Evolutionary conservation across 495 filamentous ascomycete genomes (phyloP).

Genomic region (Aspergillus baeticus): DNA sequence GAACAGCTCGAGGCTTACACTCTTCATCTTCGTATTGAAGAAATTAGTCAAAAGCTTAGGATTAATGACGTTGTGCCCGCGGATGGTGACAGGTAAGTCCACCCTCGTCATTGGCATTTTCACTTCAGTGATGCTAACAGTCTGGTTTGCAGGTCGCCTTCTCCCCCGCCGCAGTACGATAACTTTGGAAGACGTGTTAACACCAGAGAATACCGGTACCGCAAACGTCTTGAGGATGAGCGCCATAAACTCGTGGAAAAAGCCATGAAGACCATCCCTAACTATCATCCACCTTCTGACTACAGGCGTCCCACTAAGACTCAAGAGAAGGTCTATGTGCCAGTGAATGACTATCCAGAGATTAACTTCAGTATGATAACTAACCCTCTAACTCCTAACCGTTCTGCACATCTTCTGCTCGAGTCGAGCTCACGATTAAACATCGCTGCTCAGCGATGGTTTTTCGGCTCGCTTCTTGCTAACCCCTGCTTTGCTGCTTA

Average conservation of each 20-base stretch:
- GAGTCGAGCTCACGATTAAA: slow-evolving; percentile 44
- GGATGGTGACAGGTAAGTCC: slow-evolving; percentile 78
- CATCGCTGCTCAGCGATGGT: slow-evolving; percentile 33
- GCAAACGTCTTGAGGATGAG: slow-evolving; percentile 96
- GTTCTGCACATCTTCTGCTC: slow-evolving; percentile 51
- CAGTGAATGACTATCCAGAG: slow-evolving; percentile 99
- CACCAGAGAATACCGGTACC: slow-evolving; percentile 94
- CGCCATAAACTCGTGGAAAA: slow-evolving; percentile 97
- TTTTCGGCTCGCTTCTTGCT: slow-evolving; percentile 55
- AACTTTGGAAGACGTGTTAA: slow-evolving; percentile 98
- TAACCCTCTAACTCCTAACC: slow-evolving; percentile 94
- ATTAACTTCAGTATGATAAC: slow-evolving; percentile 99
- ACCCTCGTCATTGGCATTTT: neutral
- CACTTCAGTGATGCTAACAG: slow-evolving; percentile 12
- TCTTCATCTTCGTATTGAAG: slow-evolving; percentile 91
- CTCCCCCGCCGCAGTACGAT: slow-evolving; percentile 95
- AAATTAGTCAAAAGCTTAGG: slow-evolving; percentile 97
- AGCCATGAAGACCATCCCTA: slow-evolving; percentile 97
- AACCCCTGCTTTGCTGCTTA: slow-evolving; percentile 52
- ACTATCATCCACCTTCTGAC: slow-evolving; percentile 96
- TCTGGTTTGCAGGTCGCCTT: slow-evolving; percentile 70
- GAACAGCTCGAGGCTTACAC: slow-evolving; percentile 98
- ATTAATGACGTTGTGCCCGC: slow-evolving; percentile 97
- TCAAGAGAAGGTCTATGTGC: slow-evolving; percentile 99
- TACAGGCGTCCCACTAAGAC: slow-evolving; percentile 98